These are phyloP conservation scores for Teunomyces gatunensis DNA, from an alignment of 805 yeast species.

Conservation along the genomic window DNA sequence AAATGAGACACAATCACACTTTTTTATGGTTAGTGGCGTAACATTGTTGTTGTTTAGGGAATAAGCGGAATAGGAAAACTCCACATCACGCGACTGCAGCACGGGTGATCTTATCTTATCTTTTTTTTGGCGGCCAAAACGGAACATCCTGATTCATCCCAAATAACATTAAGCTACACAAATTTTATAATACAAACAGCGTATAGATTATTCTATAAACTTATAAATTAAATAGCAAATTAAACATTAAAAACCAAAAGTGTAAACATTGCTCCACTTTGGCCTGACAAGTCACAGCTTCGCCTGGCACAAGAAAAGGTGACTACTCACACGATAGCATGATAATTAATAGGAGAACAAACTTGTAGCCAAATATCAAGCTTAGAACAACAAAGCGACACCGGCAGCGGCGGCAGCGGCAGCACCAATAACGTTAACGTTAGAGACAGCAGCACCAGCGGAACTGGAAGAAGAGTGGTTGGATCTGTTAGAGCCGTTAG, in stretches of 20 bases:
- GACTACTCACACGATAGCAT: not conserved
- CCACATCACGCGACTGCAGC: not conserved
- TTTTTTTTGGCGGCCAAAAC: not conserved
- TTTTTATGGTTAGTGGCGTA: not conserved
- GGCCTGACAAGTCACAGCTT: not conserved
- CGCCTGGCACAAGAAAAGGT: not conserved
- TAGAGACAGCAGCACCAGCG: conserved; percentile 21
- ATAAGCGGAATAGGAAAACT: not conserved
- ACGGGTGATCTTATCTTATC: not conserved
- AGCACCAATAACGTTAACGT: conserved; percentile 26
- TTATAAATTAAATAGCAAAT: not conserved
- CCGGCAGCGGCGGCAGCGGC: conserved; percentile 29
- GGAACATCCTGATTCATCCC: not conserved
- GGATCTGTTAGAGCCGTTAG: conserved; percentile 15
- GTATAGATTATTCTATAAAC: conserved; percentile 3
- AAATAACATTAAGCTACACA: not conserved
- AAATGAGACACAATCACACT: no score
- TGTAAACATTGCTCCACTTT: not conserved
- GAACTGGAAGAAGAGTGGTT: conserved; percentile 14
- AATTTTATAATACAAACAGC: not conserved
- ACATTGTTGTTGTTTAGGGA: not conserved
- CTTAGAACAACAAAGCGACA: conserved; percentile 32
- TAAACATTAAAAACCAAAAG: conserved; percentile 2
- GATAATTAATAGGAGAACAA: not conserved
- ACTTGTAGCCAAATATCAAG: not conserved